Evolutionary conservation across 2,329 filamentous ascomycete genomes (phyloP).

Genomic region (Fusarium tuaranense): DNA sequence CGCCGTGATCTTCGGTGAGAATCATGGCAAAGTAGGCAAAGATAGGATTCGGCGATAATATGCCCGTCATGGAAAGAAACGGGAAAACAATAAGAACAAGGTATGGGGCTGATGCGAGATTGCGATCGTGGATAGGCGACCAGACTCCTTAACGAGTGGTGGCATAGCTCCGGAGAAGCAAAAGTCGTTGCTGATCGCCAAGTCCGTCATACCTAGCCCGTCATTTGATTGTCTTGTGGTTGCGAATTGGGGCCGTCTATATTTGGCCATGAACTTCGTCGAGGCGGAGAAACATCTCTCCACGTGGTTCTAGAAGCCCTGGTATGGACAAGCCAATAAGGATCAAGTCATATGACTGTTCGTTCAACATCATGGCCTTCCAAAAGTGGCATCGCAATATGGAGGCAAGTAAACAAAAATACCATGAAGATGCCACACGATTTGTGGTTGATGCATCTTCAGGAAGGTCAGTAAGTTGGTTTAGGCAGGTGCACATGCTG

Average conservation of each 20-base stretch:
- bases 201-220: background rate
- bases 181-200: background rate
- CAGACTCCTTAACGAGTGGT: constrained; percentile 27
- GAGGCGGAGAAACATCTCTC: background rate
- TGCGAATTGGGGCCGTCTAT: background rate
- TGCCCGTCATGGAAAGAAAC: constrained; percentile 6
- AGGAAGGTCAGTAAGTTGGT: constrained; percentile 17
- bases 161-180: constrained; percentile 6
- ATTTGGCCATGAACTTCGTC: background rate
- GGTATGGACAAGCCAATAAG: background rate
- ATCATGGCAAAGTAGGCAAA: constrained; percentile 3
- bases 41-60: constrained; percentile 6
- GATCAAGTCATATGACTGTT: background rate
- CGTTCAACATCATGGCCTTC: background rate
- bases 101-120: constrained; percentile 28
- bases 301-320: background rate
- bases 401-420: background rate
- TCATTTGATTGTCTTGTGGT: constrained; percentile 3
- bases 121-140: constrained; percentile 23
- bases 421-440: background rate
- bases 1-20: background rate
- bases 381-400: background rate
- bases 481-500: background rate
- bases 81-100: constrained; percentile 5
- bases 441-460: constrained; percentile 20